These are phyloP conservation scores for Fusarium goolgardi DNA, from an alignment of 2,329 filamentous ascomycete genomes.

Conservation along the genomic window DNA sequence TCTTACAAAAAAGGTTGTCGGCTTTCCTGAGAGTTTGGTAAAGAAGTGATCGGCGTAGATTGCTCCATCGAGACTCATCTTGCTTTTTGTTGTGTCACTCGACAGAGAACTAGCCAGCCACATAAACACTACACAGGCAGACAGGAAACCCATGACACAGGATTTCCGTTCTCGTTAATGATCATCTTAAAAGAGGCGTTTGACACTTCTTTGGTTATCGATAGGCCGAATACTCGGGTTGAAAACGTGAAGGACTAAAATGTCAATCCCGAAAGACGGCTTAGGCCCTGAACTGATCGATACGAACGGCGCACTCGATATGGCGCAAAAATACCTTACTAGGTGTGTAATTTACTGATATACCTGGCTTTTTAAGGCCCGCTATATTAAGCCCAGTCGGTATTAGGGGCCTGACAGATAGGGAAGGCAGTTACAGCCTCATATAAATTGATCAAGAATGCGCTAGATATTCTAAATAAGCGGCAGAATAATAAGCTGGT, in stretches of 20 bases:
- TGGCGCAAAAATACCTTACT: no score
- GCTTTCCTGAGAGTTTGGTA: not conserved
- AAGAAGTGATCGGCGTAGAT: constrained; percentile 5
- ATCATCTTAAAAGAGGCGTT: constrained; percentile 19
- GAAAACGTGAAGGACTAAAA: not conserved
- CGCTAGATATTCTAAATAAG: no score
- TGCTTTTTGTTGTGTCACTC: constrained; percentile 24
- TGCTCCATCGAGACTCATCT: not conserved
- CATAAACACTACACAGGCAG: not conserved
- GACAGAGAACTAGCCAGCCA: constrained; percentile 10
- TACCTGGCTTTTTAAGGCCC: no score
- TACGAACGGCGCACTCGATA: no score
- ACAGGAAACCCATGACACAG: not conserved
- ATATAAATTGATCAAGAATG: no score
- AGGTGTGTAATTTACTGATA: no score
- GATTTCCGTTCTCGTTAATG: constrained; percentile 15
- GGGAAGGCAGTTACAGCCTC: no score
- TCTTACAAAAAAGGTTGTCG: not conserved
- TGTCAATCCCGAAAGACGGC: constrained; percentile 5
- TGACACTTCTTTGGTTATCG: constrained; percentile 19
- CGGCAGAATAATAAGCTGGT: no score
- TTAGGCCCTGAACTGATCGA: no score
- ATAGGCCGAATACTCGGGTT: not conserved
- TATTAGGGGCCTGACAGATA: no score
- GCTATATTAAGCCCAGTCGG: no score